phyloP scores from a whole-genome alignment of 2,329 filamentous ascomycete species.

The Claviceps fusiformis region DNA sequence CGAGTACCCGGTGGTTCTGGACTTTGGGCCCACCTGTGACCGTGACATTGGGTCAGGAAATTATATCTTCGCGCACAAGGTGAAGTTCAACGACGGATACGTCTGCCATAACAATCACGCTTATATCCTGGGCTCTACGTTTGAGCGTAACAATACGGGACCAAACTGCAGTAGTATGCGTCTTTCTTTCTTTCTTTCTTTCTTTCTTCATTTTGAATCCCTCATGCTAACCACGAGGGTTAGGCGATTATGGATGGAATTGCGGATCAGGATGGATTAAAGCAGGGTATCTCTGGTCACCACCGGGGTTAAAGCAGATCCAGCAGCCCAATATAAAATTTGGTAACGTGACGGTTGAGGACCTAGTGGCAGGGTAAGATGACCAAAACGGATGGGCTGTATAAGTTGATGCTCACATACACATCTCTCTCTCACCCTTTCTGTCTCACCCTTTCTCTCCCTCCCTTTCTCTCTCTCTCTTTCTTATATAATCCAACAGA shows the following conservation, averaged over 20 bases:
- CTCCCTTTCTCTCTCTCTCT: too few species aligned
- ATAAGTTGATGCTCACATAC: too few species aligned
- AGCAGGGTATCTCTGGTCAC: background rate
- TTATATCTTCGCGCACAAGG: background rate
- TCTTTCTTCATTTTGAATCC: background rate
- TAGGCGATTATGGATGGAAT: background rate
- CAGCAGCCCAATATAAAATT: background rate
- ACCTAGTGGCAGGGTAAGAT: slow-evolving; percentile 1
- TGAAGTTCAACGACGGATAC: background rate
- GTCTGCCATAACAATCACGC: background rate
- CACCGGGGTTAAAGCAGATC: background rate
- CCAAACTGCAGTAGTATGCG: background rate
- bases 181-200: background rate
- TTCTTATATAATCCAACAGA: background rate
- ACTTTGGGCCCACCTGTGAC: background rate
- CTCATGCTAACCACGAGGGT: background rate
- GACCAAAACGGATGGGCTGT: background rate
- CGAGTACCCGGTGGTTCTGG: background rate
- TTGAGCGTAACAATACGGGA: background rate
- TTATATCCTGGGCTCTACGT: background rate
- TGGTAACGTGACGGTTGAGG: background rate
- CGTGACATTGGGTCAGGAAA: background rate
- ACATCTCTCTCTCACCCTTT: too few species aligned
- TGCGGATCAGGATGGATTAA: background rate
- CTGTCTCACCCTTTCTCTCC: too few species aligned